A percentile compares a stretch with the other conserved stretches of the same genome.
Evolutionary conservation across 106 monocot species (phyloP).

Genomic region (Posidonia australis): DNA sequence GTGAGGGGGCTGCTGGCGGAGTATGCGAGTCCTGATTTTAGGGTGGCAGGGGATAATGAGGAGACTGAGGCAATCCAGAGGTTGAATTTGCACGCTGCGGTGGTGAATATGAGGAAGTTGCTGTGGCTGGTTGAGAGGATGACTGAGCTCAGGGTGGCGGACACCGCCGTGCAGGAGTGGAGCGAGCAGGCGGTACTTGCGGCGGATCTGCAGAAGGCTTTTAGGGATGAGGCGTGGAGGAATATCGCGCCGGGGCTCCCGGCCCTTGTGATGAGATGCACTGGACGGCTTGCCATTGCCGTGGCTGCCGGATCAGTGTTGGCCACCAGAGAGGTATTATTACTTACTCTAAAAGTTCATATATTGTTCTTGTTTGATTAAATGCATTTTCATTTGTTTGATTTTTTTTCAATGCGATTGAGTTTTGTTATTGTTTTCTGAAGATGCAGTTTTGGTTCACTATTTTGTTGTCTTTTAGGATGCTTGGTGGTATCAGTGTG

Average conservation of each 20-base stretch:
- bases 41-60: constrained; percentile 56
- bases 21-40: constrained; percentile 79
- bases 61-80: constrained; percentile 91
- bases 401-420: background rate
- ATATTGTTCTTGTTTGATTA: background rate
- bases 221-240: constrained; percentile 76
- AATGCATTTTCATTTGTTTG: background rate
- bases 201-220: constrained; percentile 60
- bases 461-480: too few species aligned
- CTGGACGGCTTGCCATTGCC: constrained; percentile 43
- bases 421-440: background rate
- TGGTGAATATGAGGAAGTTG: constrained; percentile 52
- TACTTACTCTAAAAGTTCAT: background rate
- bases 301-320: constrained; percentile 58
- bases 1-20: constrained; percentile 60
- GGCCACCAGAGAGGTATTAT: constrained; percentile 50
- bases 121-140: constrained; percentile 87
- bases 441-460: background rate
- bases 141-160: constrained; percentile 75
- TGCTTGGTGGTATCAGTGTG: too few species aligned
- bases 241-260: constrained; percentile 83
- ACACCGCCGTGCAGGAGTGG: constrained; percentile 64
- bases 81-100: constrained; percentile 57
- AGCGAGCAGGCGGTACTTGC: constrained; percentile 56
- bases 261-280: constrained; percentile 49